Percentiles rank a stretch among this genome's conserved stretches.
phyloP scores from a whole-genome alignment of 257 asterid genomes.

The Solanum phureja region DNA sequence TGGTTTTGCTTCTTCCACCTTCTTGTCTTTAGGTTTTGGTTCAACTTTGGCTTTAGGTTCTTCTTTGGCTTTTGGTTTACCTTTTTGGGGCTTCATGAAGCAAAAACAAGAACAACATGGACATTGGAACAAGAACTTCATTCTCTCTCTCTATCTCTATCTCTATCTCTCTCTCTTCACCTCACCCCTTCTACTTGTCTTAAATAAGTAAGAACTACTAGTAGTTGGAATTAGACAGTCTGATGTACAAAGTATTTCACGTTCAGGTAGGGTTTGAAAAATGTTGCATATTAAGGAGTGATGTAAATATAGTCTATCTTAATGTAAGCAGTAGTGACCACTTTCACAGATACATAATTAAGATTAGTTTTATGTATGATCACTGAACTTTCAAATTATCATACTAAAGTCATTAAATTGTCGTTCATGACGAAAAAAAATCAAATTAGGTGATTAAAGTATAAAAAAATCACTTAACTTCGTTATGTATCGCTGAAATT shows the following conservation, averaged over 20 bases:
- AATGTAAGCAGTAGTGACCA: not conserved
- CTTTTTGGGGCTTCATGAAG: slow-evolving; percentile 15
- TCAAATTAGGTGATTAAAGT: not conserved
- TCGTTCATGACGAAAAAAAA: not conserved
- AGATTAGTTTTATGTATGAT: not conserved
- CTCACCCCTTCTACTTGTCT: not conserved
- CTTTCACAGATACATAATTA: not conserved
- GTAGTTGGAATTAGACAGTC: not conserved
- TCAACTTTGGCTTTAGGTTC: not conserved
- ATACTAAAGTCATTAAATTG: not conserved
- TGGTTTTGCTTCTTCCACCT: not conserved
- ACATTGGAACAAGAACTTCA: slow-evolving; percentile 24
- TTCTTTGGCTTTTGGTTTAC: slow-evolving; percentile 8
- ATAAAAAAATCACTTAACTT: not conserved
- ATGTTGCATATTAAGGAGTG: not conserved
- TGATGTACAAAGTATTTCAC: not conserved
- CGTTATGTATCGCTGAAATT: not conserved
- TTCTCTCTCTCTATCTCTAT: not conserved
- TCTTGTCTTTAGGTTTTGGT: not conserved
- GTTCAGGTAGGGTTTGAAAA: accelerated
- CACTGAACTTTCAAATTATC: not conserved
- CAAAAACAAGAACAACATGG: slow-evolving; percentile 28
- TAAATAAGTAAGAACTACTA: not conserved
- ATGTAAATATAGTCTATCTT: not conserved
- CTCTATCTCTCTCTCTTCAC: not conserved